These are phyloP conservation scores for Ustilago cynodontis DNA, from an alignment of 1,284 basidiomycete genomes.

Conservation along the genomic window DNA sequence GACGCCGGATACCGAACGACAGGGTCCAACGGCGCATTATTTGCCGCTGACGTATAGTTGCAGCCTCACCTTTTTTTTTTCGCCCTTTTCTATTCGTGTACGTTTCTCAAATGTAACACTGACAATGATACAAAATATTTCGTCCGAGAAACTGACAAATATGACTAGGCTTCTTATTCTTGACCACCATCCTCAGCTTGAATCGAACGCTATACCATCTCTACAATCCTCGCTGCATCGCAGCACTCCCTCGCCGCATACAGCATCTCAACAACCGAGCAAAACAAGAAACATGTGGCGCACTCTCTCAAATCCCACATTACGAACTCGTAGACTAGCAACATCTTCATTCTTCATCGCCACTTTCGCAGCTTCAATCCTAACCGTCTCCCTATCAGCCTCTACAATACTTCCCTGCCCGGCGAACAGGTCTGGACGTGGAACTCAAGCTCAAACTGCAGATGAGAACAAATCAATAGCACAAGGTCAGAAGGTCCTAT, in stretches of 20 bases:
- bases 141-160: too few species aligned
- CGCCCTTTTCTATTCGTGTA: too few species aligned
- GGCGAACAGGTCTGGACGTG: constrained; percentile 29
- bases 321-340: constrained; percentile 35
- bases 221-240: too few species aligned
- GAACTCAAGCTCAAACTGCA: background rate
- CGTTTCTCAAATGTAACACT: too few species aligned
- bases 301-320: constrained; percentile 23
- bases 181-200: too few species aligned
- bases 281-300: constrained; percentile 10
- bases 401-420: constrained; percentile 61
- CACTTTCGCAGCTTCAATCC: constrained; percentile 53
- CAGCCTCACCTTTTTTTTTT: too few species aligned
- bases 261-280: too few species aligned
- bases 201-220: too few species aligned
- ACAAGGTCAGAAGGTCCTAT: constrained; percentile 39
- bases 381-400: constrained; percentile 56
- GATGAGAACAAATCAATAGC: constrained; percentile 6
- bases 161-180: too few species aligned
- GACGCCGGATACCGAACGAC: background rate
- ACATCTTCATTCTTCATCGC: constrained; percentile 52
- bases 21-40: background rate
- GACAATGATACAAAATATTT: too few species aligned
- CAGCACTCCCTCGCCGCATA: background rate
- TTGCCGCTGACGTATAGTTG: too few species aligned